Base-by-base conservation (phyloP, 129 eudicot genomes). In the Silybum marianum region DNA sequence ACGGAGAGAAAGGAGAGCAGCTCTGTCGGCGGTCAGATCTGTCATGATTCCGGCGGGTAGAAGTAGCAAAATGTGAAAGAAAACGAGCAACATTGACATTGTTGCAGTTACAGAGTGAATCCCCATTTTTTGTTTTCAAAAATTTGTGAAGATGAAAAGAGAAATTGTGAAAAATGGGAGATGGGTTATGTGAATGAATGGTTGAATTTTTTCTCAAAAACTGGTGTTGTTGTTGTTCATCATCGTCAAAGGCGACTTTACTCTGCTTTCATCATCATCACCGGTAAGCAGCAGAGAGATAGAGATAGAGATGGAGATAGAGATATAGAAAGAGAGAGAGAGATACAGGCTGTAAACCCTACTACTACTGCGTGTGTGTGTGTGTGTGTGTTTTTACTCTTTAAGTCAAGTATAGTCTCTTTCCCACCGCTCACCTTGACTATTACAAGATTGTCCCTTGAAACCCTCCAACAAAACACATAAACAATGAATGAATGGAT, bases 1-100 rank as follows among this genome's bases (percentile, higher is more conserved):
- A 16, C 97, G 93, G 32, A 95, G 90, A 30, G 87, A 48, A 2
- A 95, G 74, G 18, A 95, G 98, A 30, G 98, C 94, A 5, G 90
- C 81, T 12, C 88, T 74, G 85, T 91, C 94, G 79, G 93, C 34
- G 76, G 78, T 1, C 32, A 95, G 97, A 86, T 95, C 98, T 65
- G 94, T 65, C 22, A 77, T 4, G 18, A 71, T 23, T 54, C 73
- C 66, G 51, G 85, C 23, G n/a, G 67, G 51, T 6, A 80, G 19
- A 63, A 75, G 67, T 69, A 82, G 22, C 24, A 87, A 66, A 68
- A 85, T 76, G 48, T 40, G 24, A 34, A 73, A 67, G 70, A 79
- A 0, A 28, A 82, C 14, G 38, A 87, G 18, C 68, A 63, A 13
- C 62, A 82, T 26, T 42, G 78, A 13, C 62, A 82, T 26, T 42